These are phyloP conservation scores for Arachnomyces sp. DNA, from an alignment of 2,329 filamentous ascomycete species.

Conservation along the genomic window DNA sequence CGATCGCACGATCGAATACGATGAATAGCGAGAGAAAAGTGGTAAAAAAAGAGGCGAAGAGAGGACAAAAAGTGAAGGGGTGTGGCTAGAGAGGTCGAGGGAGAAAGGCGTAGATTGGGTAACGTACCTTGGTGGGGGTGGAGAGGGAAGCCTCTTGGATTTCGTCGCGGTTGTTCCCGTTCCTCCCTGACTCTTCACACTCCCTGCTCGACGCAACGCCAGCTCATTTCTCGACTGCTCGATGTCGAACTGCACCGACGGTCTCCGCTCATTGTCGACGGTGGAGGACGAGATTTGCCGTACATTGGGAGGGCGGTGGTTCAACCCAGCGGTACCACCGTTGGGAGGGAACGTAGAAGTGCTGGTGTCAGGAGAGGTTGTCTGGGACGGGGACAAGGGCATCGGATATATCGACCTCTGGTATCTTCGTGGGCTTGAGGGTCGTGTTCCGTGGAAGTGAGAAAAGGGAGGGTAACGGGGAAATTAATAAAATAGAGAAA, in stretches of 20 bases:
- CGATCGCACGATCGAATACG: neutral
- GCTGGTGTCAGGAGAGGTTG: conserved; percentile 13
- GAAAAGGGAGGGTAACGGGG: too few species aligned
- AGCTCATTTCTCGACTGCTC: conserved; percentile 22
- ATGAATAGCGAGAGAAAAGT: neutral
- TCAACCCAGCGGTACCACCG: conserved; percentile 5
- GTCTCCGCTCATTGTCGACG: conserved; percentile 22
- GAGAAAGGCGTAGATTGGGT: neutral
- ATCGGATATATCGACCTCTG: conserved; percentile 6
- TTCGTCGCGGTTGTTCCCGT: conserved; percentile 18
- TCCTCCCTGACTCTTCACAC: conserved; percentile 19
- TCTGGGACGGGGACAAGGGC: conserved; percentile 9
- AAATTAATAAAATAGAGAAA: too few species aligned
- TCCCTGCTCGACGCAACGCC: conserved; percentile 19
- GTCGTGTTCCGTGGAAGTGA: too few species aligned
- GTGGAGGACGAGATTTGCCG: conserved; percentile 13
- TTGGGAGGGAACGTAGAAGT: conserved; percentile 11
- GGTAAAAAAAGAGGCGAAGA: neutral
- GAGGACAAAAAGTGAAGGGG: neutral
- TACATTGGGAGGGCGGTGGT: neutral
- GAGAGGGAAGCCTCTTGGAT: conserved; percentile 24
- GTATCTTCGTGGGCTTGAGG: too few species aligned
- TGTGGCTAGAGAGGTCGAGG: neutral
- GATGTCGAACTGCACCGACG: conserved; percentile 33
- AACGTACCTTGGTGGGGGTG: conserved; percentile 34